Conservation (phyloP, 2,329 filamentous ascomycete species). For the Ampelomyces quisqualis region DNA sequence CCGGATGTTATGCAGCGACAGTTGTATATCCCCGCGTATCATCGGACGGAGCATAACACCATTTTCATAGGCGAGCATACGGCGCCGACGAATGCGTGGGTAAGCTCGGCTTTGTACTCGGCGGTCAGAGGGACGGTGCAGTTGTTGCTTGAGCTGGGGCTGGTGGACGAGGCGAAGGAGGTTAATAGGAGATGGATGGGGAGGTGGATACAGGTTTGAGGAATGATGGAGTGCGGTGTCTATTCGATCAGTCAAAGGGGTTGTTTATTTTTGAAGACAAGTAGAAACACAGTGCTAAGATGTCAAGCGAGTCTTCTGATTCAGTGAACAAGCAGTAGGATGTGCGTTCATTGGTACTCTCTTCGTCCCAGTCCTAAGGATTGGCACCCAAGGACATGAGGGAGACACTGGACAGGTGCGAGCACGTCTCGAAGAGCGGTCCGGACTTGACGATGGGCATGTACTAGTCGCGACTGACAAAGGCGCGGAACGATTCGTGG, state of each 20-base stretch:
- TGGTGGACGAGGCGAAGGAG: background rate
- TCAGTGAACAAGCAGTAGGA: too few species aligned
- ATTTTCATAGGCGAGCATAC: constrained; percentile 3
- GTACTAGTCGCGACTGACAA: background rate
- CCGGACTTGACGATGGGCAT: constrained; percentile 7
- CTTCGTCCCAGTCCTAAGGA: constrained; percentile 55
- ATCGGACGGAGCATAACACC: background rate
- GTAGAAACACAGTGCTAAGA: too few species aligned
- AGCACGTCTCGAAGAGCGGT: background rate
- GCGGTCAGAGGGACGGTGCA: constrained; percentile 3
- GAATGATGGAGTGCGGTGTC: too few species aligned
- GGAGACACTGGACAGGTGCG: constrained; percentile 28
- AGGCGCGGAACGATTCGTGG: background rate
- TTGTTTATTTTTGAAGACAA: too few species aligned
- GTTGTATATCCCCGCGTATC: background rate
- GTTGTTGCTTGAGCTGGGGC: constrained; percentile 1
- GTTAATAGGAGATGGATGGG: constrained; percentile 3
- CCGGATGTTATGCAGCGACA: background rate
- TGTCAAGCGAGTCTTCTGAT: too few species aligned
- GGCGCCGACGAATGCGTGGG: constrained; percentile 3
- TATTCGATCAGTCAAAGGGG: too few species aligned
- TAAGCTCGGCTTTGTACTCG: constrained; percentile 1
- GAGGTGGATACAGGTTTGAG: background rate
- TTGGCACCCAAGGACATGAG: constrained; percentile 56
- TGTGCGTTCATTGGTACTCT: constrained; percentile 49